phyloP scores from a whole-genome alignment of 176 grass and related monocot species.

The Lolium multiflorum region DNA sequence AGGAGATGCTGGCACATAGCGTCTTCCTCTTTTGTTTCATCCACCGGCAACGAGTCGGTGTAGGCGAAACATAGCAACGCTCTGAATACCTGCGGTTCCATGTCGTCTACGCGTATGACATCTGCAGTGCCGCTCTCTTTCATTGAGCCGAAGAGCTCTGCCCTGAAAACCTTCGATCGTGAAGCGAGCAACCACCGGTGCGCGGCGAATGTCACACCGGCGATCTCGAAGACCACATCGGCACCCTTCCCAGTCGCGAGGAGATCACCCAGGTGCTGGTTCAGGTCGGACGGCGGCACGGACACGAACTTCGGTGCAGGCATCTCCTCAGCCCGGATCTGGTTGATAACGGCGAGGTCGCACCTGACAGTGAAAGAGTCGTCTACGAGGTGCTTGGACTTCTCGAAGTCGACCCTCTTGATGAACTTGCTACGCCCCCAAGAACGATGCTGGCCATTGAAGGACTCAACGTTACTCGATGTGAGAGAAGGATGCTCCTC shows the following conservation, averaged over 20 bases:
- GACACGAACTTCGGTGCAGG: neutral
- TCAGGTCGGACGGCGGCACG: slow-evolving; percentile 26
- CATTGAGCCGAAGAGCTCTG: neutral
- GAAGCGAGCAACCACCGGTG: neutral
- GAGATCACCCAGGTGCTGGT: slow-evolving; percentile 21
- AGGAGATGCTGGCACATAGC: neutral
- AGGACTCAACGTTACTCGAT: neutral
- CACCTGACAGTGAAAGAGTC: slow-evolving; percentile 4
- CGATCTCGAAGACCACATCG: neutral
- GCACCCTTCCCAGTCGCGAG: neutral
- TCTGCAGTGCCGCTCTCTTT: neutral
- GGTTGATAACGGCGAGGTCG: neutral
- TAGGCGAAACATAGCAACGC: neutral
- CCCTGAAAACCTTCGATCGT: neutral
- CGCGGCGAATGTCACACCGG: neutral
- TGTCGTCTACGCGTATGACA: neutral
- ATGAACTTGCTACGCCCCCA: neutral
- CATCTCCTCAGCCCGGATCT: neutral
- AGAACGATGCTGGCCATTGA: fast-evolving
- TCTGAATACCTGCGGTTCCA: no score
- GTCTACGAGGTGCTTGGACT: neutral
- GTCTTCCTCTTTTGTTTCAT: neutral
- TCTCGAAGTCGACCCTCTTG: neutral
- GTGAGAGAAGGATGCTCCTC: neutral
- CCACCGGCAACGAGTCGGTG: neutral